Conservation (phyloP, 2,329 filamentous ascomycete species). For the Clonostachys byssicola region DNA sequence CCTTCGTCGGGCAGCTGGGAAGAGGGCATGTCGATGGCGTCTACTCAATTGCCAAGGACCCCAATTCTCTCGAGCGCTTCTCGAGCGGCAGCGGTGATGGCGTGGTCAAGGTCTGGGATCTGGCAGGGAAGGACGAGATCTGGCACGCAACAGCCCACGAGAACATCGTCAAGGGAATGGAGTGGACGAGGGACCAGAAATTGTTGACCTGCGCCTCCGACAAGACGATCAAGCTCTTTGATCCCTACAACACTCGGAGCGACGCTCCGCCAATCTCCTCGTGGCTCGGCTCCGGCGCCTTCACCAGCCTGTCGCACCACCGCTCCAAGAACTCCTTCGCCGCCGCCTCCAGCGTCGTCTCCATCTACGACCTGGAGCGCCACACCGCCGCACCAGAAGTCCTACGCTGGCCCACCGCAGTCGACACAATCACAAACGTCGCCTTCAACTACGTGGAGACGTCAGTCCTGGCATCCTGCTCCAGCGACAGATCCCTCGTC, state of each 20-base stretch:
- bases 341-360: constrained; percentile 70
- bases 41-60: constrained; percentile 78
- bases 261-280: constrained; percentile 73
- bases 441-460: constrained; percentile 94
- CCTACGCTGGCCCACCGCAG: constrained; percentile 80
- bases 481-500: constrained; percentile 80
- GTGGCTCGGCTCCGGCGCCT: constrained; percentile 79
- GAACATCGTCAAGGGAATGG: constrained; percentile 87
- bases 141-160: constrained; percentile 84
- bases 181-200: constrained; percentile 83
- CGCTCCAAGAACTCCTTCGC: constrained; percentile 76
- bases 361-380: constrained; percentile 82
- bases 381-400: constrained; percentile 79
- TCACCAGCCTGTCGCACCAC: constrained; percentile 82
- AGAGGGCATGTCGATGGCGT: constrained; percentile 85
- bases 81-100: constrained; percentile 89
- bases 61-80: constrained; percentile 66
- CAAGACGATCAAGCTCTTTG: constrained; percentile 83
- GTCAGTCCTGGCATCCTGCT: constrained; percentile 80
- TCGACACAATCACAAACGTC: constrained; percentile 85
- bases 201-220: constrained; percentile 85
- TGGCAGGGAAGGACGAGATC: constrained; percentile 66
- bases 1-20: constrained; percentile 81
- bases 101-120: constrained; percentile 88
- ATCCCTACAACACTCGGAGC: constrained; percentile 73